Base-by-base conservation (phyloP, 208 protist genomes). In the Acanthamoeba lenticulata region DNA sequence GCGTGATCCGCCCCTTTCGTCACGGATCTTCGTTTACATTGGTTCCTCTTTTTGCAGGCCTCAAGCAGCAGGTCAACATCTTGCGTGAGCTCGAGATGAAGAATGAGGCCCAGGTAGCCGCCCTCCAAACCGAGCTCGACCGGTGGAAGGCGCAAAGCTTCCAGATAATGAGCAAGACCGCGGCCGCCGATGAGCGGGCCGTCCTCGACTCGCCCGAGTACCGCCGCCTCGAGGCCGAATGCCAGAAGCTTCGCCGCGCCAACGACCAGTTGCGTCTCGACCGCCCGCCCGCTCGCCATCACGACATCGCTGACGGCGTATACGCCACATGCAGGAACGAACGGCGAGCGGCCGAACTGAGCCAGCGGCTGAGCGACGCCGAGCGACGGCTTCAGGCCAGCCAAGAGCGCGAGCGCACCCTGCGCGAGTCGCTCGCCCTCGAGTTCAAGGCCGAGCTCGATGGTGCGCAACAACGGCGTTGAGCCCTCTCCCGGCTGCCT, bases 51-150 rank as follows among this genome's bases (percentile, higher is more conserved):
- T 4, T n/a, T 15, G 29, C 67, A 77, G 67, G 36, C 4, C 36
- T 77, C 32, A 77, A 44, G 67, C 67, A 77, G 67, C 67, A 77
- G 67, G 21, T n/a, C 36, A 9, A 44, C 15, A 34, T 77, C 9
- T 34, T 77, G 67, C 67, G 67, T n/a, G 67, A 77, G 13, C 34
- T 77, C 32, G 67, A 77, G 67, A 77, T 44, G 67, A 77, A 44
- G 67, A 38, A 77, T 34, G 67, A 13, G 19, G 32, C 5, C 38
- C 32, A 77, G 38, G 15, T 77, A n/a, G 38, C 29, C 36, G 21
- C 67, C 32, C 67, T 77, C 38, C 21, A 3, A 11, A 44, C 67
- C 36, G 67, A 77, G 19, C 34, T 77, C 9, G 36, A 77, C 15
- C 42, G 32, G 19, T 77, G 67, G 67, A 77, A 77, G 15, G 67